Conservation (phyloP, 1,139 yeast species). For the Tardiomyces digboiensis region DNA sequence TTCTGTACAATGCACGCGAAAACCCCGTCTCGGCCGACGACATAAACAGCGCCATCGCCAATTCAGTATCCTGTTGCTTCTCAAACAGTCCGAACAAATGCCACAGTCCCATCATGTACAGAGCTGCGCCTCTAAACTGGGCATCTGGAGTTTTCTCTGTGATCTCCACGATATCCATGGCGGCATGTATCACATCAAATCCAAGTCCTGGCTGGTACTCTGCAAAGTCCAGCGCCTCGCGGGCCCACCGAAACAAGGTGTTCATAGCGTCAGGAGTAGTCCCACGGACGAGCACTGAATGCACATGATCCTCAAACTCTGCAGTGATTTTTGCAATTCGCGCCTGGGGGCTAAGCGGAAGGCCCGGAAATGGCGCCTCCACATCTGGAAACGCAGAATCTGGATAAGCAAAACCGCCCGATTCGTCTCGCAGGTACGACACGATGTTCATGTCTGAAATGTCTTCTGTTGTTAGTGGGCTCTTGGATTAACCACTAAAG, state of each 20-base stretch:
- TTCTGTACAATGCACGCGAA: slow-evolving; percentile 27
- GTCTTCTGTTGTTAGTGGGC: neutral
- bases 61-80: slow-evolving; percentile 9
- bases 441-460: neutral
- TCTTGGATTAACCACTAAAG: no score
- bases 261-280: slow-evolving; percentile 3
- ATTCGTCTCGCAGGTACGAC: slow-evolving; percentile 3
- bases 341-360: slow-evolving; percentile 20
- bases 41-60: slow-evolving; percentile 21
- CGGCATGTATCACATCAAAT: slow-evolving; percentile 16
- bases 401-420: slow-evolving; percentile 20
- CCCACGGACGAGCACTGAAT: slow-evolving; percentile 1
- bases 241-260: slow-evolving; percentile 24
- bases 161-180: slow-evolving; percentile 17
- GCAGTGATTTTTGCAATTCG: slow-evolving; percentile 17
- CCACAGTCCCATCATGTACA: slow-evolving; percentile 25
- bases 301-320: slow-evolving; percentile 11
- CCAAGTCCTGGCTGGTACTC: slow-evolving; percentile 21
- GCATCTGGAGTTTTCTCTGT: slow-evolving; percentile 14
- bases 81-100: slow-evolving; percentile 21
- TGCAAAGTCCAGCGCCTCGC: slow-evolving; percentile 23
- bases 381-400: slow-evolving; percentile 24
- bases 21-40: slow-evolving; percentile 24
- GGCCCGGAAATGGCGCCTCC: slow-evolving; percentile 18
- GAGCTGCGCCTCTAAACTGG: slow-evolving; percentile 19